Evolutionary conservation across 2,329 filamentous ascomycete species (phyloP).

Genomic region (Pestalotiopsis sp.): DNA sequence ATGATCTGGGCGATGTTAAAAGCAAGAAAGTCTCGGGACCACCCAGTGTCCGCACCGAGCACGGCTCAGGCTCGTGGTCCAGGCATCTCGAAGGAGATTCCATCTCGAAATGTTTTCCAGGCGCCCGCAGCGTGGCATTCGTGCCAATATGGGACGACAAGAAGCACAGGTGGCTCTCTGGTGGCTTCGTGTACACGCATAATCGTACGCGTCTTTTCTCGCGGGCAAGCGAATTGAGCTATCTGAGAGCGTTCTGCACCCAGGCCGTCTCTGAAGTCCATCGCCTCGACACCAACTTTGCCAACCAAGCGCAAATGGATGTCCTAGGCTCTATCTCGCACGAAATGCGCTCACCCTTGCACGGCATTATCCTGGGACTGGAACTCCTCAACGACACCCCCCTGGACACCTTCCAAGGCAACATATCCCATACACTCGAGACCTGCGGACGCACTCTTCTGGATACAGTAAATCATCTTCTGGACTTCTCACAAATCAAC

Average conservation of each 20-base stretch:
- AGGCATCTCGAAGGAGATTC: not conserved
- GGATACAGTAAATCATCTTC: slow-evolving; percentile 55
- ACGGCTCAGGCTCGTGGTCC: not conserved
- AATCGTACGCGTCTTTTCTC: slow-evolving; percentile 43
- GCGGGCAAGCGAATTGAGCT: slow-evolving; percentile 48
- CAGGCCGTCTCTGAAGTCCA: slow-evolving; percentile 59
- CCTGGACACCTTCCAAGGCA: slow-evolving; percentile 46
- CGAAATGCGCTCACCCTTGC: slow-evolving; percentile 60
- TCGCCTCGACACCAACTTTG: slow-evolving; percentile 36
- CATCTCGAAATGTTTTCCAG: slow-evolving; percentile 35
- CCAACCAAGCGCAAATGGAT: slow-evolving; percentile 54
- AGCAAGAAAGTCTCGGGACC: not conserved
- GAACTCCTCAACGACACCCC: slow-evolving; percentile 54
- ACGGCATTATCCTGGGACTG: slow-evolving; percentile 57
- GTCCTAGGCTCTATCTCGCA: slow-evolving; percentile 62
- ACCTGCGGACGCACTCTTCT: slow-evolving; percentile 52
- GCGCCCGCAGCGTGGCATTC: slow-evolving; percentile 46
- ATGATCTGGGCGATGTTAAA: not conserved
- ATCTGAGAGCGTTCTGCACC: slow-evolving; percentile 51
- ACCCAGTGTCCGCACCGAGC: too few species aligned
- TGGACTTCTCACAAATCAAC: slow-evolving; percentile 58
- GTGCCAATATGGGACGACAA: slow-evolving; percentile 50
- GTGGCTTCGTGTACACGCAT: slow-evolving; percentile 50
- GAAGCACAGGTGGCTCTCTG: slow-evolving; percentile 49
- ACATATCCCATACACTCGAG: slow-evolving; percentile 51